These are phyloP conservation scores for Coix lacrymajobi DNA, from an alignment of 176 grass and related monocot species.

Conservation along the genomic window DNA sequence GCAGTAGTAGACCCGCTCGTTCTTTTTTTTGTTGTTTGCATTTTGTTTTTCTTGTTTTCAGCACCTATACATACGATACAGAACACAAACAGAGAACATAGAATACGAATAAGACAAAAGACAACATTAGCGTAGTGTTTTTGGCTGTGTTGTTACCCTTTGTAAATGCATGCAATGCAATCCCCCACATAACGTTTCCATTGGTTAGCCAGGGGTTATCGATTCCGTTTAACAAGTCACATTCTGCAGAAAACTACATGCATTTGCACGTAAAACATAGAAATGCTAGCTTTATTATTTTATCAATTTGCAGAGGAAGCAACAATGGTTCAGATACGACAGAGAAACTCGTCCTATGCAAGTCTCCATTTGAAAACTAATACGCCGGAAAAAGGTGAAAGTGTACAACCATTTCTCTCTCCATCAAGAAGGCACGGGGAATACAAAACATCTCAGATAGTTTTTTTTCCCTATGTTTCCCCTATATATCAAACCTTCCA, in stretches of 20 bases:
- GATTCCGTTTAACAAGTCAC: background rate
- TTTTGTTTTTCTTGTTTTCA: background rate
- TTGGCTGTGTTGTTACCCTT: background rate
- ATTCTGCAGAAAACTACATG: background rate
- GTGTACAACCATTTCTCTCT: background rate
- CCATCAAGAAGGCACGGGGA: background rate
- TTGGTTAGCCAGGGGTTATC: background rate
- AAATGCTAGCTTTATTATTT: background rate
- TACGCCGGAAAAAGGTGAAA: background rate
- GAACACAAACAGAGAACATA: background rate
- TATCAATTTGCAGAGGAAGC: background rate
- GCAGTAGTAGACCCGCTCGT: background rate
- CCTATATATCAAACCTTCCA: background rate
- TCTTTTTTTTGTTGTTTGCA: background rate
- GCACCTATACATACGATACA: background rate
- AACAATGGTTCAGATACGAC: background rate
- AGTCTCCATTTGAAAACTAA: background rate
- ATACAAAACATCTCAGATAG: background rate
- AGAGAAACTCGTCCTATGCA: background rate
- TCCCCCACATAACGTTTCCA: background rate
- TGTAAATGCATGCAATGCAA: background rate
- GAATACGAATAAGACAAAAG: background rate
- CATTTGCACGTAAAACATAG: background rate
- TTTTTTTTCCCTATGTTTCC: background rate
- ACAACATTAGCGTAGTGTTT: background rate